phyloP scores from a whole-genome alignment of 1,139 yeast species.

The Kluyveromyces sp. region DNA sequence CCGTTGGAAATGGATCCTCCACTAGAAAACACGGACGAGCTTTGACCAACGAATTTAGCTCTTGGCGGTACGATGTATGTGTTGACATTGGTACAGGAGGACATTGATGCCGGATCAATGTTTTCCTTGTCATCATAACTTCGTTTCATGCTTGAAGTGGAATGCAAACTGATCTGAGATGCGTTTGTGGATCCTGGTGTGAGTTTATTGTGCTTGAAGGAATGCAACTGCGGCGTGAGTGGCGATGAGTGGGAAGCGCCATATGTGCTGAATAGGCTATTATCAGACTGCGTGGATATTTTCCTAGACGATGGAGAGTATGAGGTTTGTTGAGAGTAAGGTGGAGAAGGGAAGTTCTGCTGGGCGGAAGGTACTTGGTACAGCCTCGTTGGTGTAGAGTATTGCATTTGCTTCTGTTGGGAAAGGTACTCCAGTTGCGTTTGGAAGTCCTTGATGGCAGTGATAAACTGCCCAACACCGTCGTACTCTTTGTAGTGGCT shows the following conservation, averaged over 20 bases:
- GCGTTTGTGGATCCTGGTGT: constrained; percentile 21
- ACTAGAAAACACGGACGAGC: constrained; percentile 19
- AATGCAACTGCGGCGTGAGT: constrained; percentile 25
- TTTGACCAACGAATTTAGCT: constrained; percentile 23
- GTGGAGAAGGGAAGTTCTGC: constrained; percentile 15
- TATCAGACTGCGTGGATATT: constrained; percentile 23
- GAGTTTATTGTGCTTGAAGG: constrained; percentile 18
- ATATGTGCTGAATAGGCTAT: constrained; percentile 23
- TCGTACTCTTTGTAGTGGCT: constrained; percentile 25
- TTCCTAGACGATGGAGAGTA: constrained; percentile 27
- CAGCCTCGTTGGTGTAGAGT: constrained; percentile 21
- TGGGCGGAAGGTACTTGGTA: constrained; percentile 12
- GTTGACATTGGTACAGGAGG: constrained; percentile 3
- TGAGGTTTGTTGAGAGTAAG: constrained; percentile 24
- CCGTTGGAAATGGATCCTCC: constrained; percentile 15
- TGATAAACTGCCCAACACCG: constrained; percentile 25
- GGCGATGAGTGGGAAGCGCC: constrained; percentile 26
- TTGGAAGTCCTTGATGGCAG: constrained; percentile 23
- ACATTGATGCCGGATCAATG: constrained; percentile 14
- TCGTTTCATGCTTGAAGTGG: constrained; percentile 15
- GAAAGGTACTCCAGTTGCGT: constrained; percentile 11
- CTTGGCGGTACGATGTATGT: constrained; percentile 20
- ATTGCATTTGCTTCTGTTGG: constrained; percentile 22
- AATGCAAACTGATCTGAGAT: constrained; percentile 24
- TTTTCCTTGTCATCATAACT: constrained; percentile 19